Percentiles rank a stretch among this genome's conserved stretches.
phyloP scores from a whole-genome alignment of 306 rosid genomes.

The Purshia tridentata region DNA sequence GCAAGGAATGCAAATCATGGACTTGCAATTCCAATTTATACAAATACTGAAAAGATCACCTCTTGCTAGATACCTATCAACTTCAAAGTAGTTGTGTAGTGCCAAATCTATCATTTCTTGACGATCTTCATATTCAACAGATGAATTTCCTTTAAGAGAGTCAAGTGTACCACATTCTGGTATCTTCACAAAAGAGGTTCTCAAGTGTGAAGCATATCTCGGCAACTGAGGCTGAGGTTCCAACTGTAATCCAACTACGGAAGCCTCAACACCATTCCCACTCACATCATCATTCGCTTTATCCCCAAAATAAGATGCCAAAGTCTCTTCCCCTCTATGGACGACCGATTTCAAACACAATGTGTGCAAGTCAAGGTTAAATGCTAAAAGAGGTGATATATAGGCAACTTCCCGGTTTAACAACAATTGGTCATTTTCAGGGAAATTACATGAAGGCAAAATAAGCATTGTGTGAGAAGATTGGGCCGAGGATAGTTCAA shows the following conservation, averaged over 20 bases:
- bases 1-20: slow-evolving; percentile 67
- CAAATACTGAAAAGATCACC: slow-evolving; percentile 71
- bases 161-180: slow-evolving; percentile 77
- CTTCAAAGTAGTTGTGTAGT: slow-evolving; percentile 71
- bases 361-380: slow-evolving; percentile 76
- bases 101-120: slow-evolving; percentile 81
- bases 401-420: slow-evolving; percentile 52
- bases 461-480: slow-evolving; percentile 51
- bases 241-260: slow-evolving; percentile 46
- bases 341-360: slow-evolving; percentile 70
- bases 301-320: slow-evolving; percentile 63
- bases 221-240: slow-evolving; percentile 52
- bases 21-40: slow-evolving; percentile 72
- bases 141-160: slow-evolving; percentile 58
- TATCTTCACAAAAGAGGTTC: slow-evolving; percentile 82
- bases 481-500: slow-evolving; percentile 30
- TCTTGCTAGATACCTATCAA: slow-evolving; percentile 69
- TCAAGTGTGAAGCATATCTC: slow-evolving; percentile 69
- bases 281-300: slow-evolving; percentile 36
- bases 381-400: slow-evolving; percentile 75
- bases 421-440: slow-evolving; percentile 25
- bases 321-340: slow-evolving; percentile 48
- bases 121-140: slow-evolving; percentile 62
- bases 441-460: slow-evolving; percentile 63
- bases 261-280: slow-evolving; percentile 31